Evolutionary conservation across 768 basidiomycete species (phyloP).

Genomic region (Suillus subaureus): DNA sequence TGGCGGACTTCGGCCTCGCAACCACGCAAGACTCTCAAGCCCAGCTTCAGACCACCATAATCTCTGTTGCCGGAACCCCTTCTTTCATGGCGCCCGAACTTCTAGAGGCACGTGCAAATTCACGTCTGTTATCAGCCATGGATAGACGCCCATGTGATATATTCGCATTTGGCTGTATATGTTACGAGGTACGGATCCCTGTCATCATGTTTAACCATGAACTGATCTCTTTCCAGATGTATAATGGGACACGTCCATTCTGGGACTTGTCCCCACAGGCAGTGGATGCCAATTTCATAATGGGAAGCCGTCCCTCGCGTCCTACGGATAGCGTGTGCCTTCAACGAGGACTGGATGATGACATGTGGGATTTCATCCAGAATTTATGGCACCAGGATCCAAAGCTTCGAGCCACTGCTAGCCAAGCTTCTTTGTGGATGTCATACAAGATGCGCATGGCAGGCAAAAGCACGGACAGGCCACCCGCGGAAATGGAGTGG

Average conservation of each 20-base stretch:
- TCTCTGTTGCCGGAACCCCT: slow-evolving; percentile 22
- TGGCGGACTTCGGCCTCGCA: slow-evolving; percentile 36
- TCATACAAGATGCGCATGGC: slow-evolving; percentile 17
- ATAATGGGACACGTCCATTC: slow-evolving; percentile 31
- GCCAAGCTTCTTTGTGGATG: slow-evolving; percentile 24
- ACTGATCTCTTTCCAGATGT: slow-evolving; percentile 24
- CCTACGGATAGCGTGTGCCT: slow-evolving; percentile 16
- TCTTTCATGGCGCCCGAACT: slow-evolving; percentile 34
- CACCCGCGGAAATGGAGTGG: slow-evolving; percentile 26
- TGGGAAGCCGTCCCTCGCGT: slow-evolving; percentile 20
- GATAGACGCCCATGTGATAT: slow-evolving; percentile 36
- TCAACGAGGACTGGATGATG: slow-evolving; percentile 29
- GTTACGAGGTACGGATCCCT: slow-evolving; percentile 32
- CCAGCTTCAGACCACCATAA: slow-evolving; percentile 17
- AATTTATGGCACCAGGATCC: slow-evolving; percentile 32
- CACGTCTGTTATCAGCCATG: slow-evolving; percentile 13
- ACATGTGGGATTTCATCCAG: slow-evolving; percentile 33
- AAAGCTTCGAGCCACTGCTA: slow-evolving; percentile 27
- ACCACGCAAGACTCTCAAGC: slow-evolving; percentile 20
- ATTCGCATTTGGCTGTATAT: slow-evolving; percentile 36
- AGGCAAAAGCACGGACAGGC: not conserved
- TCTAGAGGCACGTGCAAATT: slow-evolving; percentile 13
- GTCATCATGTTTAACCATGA: not conserved
- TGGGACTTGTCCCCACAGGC: slow-evolving; percentile 17
- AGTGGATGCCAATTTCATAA: slow-evolving; percentile 19